phyloP scores from a whole-genome alignment of 768 basidiomycete species.

The Kwoniella pini region DNA sequence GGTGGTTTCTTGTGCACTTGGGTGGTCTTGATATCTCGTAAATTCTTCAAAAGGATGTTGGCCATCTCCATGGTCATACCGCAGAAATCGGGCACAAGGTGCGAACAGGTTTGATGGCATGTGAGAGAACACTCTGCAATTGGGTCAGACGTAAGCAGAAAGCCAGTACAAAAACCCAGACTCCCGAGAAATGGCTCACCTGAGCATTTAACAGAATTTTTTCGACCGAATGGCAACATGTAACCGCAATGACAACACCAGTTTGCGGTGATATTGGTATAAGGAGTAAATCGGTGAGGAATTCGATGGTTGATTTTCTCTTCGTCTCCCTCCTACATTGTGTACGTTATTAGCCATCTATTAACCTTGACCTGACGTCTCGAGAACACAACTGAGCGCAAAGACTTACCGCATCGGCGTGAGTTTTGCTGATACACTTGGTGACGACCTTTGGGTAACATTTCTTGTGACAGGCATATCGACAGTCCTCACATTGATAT shows the following conservation, averaged over 20 bases:
- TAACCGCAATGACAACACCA: slow-evolving; percentile 99
- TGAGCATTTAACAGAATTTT: slow-evolving; percentile 92
- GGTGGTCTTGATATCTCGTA: slow-evolving; percentile 79
- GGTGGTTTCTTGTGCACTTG: slow-evolving; percentile 50
- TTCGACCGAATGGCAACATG: slow-evolving; percentile 93
- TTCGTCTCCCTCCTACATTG: slow-evolving; percentile 80
- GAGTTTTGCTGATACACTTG: slow-evolving; percentile 97
- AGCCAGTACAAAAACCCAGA: no score
- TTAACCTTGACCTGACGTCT: no score
- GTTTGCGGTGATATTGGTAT: slow-evolving; percentile 95
- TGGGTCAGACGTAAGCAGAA: no score
- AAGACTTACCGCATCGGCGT: slow-evolving; percentile 72
- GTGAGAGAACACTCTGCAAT: slow-evolving; percentile 82
- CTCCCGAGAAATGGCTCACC: no score
- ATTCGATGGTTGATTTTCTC: slow-evolving; percentile 99
- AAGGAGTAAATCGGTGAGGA: slow-evolving; percentile 94
- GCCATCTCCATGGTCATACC: slow-evolving; percentile 99
- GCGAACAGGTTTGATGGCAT: slow-evolving; percentile 95
- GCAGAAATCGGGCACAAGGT: slow-evolving; percentile 98
- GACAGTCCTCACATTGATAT: slow-evolving; percentile 99
- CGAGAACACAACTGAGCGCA: no score
- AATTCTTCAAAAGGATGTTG: slow-evolving; percentile 83
- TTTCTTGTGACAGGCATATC: slow-evolving; percentile 98
- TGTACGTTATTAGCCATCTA: slow-evolving; percentile 3
- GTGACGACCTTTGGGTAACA: slow-evolving; percentile 99